Base-by-base conservation (phyloP, 352 stramenopile species). In the Globisporangium okanoganense region DNA sequence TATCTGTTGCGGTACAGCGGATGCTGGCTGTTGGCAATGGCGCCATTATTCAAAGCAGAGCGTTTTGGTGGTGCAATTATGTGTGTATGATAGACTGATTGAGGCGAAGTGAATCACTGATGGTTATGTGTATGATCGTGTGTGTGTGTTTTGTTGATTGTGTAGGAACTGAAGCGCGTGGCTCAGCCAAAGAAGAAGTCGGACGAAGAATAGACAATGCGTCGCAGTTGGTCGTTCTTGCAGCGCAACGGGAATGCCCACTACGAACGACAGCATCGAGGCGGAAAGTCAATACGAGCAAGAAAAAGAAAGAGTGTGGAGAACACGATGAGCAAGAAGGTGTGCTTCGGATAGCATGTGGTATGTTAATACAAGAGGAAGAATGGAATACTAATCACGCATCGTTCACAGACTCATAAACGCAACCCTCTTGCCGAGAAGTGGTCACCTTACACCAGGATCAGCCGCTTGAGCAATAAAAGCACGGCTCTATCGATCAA, bases 121-220 rank as follows among this genome's bases (percentile, higher is more conserved):
- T 24, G 16, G 20, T 16, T 10, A 16, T 25, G 20, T 48, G 27
- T 48, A 10, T 43, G 20, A 24, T n/a, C n/a, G 18, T 55, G 38
- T 45, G 18, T 44, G 16, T 6, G 2, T 45, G 16, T 45, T 5
- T n/a, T 22, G 20, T 45, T 7, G 1, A 45, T 33, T 55, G 13
- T 64, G n/a, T 56, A 90, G 81, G 78, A 83, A 60, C 67, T 90
- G 61, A 88, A 87, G 75, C 78, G 78, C 59, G 66, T 76, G 45
- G 63, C 79, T 55, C 77, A 87, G 66, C 61, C 72, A 47, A 80
- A 82, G 56, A 74, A 68, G 67, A 77, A 70, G 54, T 58, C 70
- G 48, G 56, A 75, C 54, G 75, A 87, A 47, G 77, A 88, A 58
- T 85, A 87, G 73, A 70, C 45, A 24, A 7, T 6, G 3, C n/a